These are phyloP conservation scores for Wakefieldia striispora DNA, from an alignment of 768 basidiomycete genomes.

Conservation along the genomic window DNA sequence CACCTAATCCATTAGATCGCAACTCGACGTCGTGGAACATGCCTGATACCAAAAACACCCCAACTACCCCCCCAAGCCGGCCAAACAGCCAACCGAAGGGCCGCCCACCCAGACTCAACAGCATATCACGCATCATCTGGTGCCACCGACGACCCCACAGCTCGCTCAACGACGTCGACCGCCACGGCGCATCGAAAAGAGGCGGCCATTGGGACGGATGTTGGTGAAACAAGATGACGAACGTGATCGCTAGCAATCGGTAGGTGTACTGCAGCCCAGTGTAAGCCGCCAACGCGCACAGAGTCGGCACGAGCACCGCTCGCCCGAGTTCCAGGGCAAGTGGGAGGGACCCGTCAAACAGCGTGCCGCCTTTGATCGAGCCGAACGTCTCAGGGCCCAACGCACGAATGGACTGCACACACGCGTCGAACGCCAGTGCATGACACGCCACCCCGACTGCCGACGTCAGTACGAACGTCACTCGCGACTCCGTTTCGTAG, in stretches of 20 bases:
- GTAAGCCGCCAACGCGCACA: constrained; percentile 46
- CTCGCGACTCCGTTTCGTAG: constrained; percentile 8
- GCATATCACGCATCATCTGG: constrained; percentile 58
- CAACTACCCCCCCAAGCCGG: constrained; percentile 48
- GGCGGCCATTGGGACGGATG: constrained; percentile 59
- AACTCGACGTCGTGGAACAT: constrained; percentile 54
- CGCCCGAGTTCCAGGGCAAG: constrained; percentile 33
- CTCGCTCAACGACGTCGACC: constrained; percentile 52
- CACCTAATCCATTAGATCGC: constrained; percentile 52
- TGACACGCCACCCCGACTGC: not conserved
- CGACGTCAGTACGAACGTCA: constrained; percentile 11
- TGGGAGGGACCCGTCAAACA: constrained; percentile 35
- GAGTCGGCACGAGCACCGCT: constrained; percentile 41
- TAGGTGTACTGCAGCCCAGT: constrained; percentile 43
- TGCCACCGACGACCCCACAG: constrained; percentile 70
- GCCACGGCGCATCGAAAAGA: constrained; percentile 56
- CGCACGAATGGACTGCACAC: constrained; percentile 10
- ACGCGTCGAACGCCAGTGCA: constrained; percentile 15
- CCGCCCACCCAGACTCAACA: constrained; percentile 47
- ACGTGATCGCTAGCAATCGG: constrained; percentile 40
- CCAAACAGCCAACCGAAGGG: constrained; percentile 48
- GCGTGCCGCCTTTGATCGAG: constrained; percentile 30
- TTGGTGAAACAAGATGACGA: constrained; percentile 46
- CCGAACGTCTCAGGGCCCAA: constrained; percentile 42
- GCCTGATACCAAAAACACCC: constrained; percentile 58